Conservation (phyloP, 805 yeast genomes). For the Debaryomyces tyrocola region DNA sequence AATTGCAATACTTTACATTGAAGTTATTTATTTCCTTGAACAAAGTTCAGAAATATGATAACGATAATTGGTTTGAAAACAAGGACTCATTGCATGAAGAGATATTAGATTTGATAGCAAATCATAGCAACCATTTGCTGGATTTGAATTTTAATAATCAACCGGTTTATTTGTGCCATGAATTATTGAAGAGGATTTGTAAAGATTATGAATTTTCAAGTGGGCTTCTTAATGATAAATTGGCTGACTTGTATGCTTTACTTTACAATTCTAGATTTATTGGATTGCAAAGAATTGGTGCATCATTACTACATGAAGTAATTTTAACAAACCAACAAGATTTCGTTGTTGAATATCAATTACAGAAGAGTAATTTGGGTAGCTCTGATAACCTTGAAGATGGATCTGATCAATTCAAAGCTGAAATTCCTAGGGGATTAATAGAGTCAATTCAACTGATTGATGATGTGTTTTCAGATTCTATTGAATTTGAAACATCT, state of each 20-base stretch:
- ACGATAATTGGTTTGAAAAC: constrained; percentile 33
- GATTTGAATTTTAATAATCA: constrained; percentile 29
- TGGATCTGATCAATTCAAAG: constrained; percentile 16
- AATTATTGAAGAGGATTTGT: constrained; percentile 31
- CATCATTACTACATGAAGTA: constrained; percentile 35
- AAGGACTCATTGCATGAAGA: constrained; percentile 38
- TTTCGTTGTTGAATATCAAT: constrained; percentile 59
- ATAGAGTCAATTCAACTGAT: constrained; percentile 29
- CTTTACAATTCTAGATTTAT: constrained; percentile 16
- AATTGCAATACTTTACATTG: constrained; percentile 49
- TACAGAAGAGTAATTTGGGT: constrained; percentile 40
- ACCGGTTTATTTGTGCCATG: constrained; percentile 33
- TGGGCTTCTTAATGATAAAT: constrained; percentile 24
- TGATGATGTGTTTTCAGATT: constrained; percentile 27
- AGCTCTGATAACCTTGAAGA: constrained; percentile 18
- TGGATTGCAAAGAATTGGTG: constrained; percentile 44
- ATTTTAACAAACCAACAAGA: constrained; percentile 55
- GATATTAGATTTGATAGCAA: constrained; percentile 43
- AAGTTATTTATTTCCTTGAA: constrained; percentile 36
- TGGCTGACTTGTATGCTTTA: constrained; percentile 35
- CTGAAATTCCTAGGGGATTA: constrained; percentile 42
- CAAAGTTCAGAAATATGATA: constrained; percentile 8
- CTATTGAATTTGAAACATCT: constrained; percentile 16
- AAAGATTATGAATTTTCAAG: constrained; percentile 16
- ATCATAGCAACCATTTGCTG: constrained; percentile 15